phyloP scores from a whole-genome alignment of 164 flowering plant species.

The Aristolochia contorta region DNA sequence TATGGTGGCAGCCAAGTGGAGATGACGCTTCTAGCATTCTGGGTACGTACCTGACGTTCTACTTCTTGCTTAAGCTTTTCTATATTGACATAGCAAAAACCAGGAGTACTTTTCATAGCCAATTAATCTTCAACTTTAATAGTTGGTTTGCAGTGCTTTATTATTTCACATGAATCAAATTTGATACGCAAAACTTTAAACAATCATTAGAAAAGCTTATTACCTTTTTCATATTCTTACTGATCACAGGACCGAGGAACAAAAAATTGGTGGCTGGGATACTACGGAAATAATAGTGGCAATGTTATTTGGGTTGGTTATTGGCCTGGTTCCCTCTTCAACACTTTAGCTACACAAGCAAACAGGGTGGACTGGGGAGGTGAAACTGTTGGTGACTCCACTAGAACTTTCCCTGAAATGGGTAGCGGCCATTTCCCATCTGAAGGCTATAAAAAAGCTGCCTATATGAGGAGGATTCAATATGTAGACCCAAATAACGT shows the following conservation, averaged over 20 bases:
- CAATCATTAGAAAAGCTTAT: too few species aligned
- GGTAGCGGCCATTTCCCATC: background rate
- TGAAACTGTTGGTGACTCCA: background rate
- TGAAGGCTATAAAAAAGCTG: background rate
- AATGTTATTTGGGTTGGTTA: background rate
- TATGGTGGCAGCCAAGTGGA: background rate
- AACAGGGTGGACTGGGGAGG: background rate
- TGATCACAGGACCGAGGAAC: background rate
- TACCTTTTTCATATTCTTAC: background rate
- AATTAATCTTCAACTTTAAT: too few species aligned
- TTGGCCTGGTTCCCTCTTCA: background rate
- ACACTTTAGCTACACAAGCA: background rate
- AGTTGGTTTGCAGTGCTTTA: too few species aligned
- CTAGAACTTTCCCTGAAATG: background rate
- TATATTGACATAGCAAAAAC: too few species aligned
- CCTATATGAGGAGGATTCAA: background rate
- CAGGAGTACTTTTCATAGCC: too few species aligned
- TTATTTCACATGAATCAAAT: background rate
- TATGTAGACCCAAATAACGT: background rate
- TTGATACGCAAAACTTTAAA: background rate
- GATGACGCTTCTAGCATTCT: background rate
- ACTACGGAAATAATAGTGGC: background rate
- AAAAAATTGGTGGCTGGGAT: background rate
- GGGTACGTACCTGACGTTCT: background rate
- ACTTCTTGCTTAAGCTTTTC: too few species aligned